These are phyloP conservation scores for Penicillium crustosum DNA, from an alignment of 2,329 filamentous ascomycete species.

Conservation along the genomic window DNA sequence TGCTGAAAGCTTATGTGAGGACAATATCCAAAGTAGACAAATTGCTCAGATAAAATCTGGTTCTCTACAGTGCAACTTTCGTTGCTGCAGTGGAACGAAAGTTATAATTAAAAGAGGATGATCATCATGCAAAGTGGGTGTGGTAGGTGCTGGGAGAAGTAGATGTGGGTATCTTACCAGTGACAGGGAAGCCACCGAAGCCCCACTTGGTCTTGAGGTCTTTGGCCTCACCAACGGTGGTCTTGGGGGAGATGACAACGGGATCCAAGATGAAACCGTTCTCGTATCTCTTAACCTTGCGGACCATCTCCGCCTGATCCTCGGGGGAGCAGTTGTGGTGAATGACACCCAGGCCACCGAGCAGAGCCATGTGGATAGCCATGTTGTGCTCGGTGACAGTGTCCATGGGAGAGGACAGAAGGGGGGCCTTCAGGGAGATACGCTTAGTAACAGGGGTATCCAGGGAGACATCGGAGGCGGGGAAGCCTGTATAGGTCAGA, in stretches of 20 bases:
- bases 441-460: slow-evolving; percentile 93
- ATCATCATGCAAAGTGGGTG: slow-evolving; percentile 64
- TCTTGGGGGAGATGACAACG: slow-evolving; percentile 81
- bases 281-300: slow-evolving; percentile 98
- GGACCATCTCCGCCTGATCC: slow-evolving; percentile 96
- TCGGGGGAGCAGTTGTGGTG: slow-evolving; percentile 99
- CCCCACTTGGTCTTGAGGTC: slow-evolving; percentile 96
- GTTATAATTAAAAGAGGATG: slow-evolving; percentile 72
- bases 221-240: slow-evolving; percentile 87
- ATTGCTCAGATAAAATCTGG: slow-evolving; percentile 52
- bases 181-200: slow-evolving; percentile 97
- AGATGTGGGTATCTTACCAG: slow-evolving; percentile 66
- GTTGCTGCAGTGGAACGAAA: slow-evolving; percentile 99
- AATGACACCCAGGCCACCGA: slow-evolving; percentile 71
- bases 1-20: slow-evolving; percentile 7
- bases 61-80: slow-evolving; percentile 81
- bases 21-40: slow-evolving; percentile 10
- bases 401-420: slow-evolving; percentile 98
- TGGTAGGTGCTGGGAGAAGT: slow-evolving; percentile 8
- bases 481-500: slow-evolving; percentile 62
- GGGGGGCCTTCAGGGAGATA: slow-evolving; percentile 92
- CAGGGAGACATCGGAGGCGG: slow-evolving; percentile 81
- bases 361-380: slow-evolving; percentile 81
- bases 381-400: slow-evolving; percentile 99
- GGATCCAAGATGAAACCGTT: slow-evolving; percentile 98